phyloP scores from a whole-genome alignment of 164 flowering plant genomes.

The Umbilicus rupestris region DNA sequence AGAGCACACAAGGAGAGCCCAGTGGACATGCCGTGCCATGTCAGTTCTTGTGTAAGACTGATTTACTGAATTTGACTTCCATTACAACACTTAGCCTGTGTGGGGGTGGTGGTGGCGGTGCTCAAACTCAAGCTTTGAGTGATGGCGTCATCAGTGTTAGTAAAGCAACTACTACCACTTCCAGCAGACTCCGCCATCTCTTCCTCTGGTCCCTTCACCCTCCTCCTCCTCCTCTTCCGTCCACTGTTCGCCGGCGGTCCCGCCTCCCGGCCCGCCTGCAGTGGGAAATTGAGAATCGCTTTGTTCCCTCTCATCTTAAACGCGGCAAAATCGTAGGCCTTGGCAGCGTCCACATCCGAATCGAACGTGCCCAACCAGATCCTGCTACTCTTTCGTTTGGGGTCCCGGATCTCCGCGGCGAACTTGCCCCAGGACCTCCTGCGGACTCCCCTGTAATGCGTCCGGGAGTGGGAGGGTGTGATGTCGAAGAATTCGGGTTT shows the following conservation, averaged over 20 bases:
- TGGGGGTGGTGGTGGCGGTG: too few relatives aligned
- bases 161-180: not conserved
- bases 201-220: not conserved
- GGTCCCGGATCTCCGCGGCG: slow-evolving; percentile 8
- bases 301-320: slow-evolving; percentile 6
- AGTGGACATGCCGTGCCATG: too few relatives aligned
- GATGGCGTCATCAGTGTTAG: not conserved
- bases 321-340: slow-evolving; percentile 6
- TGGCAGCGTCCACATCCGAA: slow-evolving; percentile 5
- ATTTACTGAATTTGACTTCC: too few relatives aligned
- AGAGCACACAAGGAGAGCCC: too few relatives aligned
- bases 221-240: not conserved
- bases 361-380: slow-evolving; percentile 6
- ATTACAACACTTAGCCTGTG: too few relatives aligned
- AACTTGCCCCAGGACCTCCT: slow-evolving; percentile 7
- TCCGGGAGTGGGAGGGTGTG: not conserved
- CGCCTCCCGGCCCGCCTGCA: not conserved
- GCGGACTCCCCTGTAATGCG: slow-evolving; percentile 4
- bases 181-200: not conserved
- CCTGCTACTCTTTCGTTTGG: not conserved
- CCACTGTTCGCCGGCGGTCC: not conserved
- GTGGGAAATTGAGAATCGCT: slow-evolving; percentile 6
- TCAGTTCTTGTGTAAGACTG: too few relatives aligned
- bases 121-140: too few relatives aligned
- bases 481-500: slow-evolving; percentile 4